Base-by-base conservation (phyloP, 768 basidiomycete species). In the Boletales sp. region DNA sequence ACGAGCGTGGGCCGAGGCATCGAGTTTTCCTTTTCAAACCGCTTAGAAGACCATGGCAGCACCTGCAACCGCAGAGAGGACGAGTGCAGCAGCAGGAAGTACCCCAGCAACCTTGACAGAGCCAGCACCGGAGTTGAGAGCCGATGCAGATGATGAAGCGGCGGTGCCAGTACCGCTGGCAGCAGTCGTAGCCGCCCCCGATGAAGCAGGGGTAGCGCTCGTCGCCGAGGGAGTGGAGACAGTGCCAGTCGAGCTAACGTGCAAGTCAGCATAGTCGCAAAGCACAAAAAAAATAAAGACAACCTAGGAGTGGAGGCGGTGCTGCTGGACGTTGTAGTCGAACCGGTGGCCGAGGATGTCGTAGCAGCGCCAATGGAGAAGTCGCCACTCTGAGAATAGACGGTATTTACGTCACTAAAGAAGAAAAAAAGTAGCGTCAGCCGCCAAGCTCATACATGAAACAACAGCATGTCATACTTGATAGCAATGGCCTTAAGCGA, bases 11-110 rank as follows among this genome's bases (percentile, higher is more conserved):
- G 40, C 30, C 47, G 18, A 39, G 40, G 35, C 17, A 3, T 27
- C 3, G 21, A 31, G 32, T 45, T 52, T 50, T 45, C 40, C 29
- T 24, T 0, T 13, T 2, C 14, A 44, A 68, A 59, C 21, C 31
- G 19, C 41, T 70, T 68, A 83, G 57, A 82, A 71, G 40, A 77
- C 68, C 51, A 74, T 57, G 13, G 63, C 77, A 19, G 69, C 78
- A 35, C 82, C 82, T 35, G 75, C 80, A 35, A 76, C 59, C 0
- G 70, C 75, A 17, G 79, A 78, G 32, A 79, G 59, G 18, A 75
- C 56, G 8, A 72, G 60, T 13, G 65, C 70, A 3, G 68, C 71
- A 24, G 66, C 42, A 12, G 69, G 66, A 39, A 68, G 72, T 43
- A 63, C 52, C 42, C 66, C 72, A 46, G 49, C 52, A 43, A 56